A percentile compares a stretch with the other conserved stretches of the same genome.
phyloP scores from a whole-genome alignment of 139 green algal species.

The Pycnococcus provasolii region DNA sequence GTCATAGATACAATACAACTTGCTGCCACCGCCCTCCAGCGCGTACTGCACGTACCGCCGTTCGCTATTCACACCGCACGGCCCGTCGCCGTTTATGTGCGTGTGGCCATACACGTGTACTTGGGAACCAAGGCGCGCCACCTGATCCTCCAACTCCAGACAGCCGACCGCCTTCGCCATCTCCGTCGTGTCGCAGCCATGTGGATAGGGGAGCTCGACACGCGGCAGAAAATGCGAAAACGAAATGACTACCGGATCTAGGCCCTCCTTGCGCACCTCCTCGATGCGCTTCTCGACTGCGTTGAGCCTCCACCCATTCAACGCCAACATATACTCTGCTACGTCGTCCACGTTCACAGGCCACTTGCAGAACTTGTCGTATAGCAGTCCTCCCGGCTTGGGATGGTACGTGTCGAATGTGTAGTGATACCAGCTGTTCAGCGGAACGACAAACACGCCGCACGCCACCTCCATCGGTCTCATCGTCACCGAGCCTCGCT shows the following conservation, averaged over 20 bases:
- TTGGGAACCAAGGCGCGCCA: constrained; percentile 6
- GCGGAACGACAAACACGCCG: constrained; percentile 31
- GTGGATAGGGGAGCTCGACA: constrained; percentile 13
- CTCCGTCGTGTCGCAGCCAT: not conserved
- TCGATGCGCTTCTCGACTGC: not conserved
- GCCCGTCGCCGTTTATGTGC: constrained; percentile 14
- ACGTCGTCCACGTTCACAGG: constrained; percentile 12
- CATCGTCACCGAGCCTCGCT: not conserved
- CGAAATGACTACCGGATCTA: constrained; percentile 14
- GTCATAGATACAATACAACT: constrained; percentile 1
- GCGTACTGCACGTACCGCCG: constrained; percentile 18
- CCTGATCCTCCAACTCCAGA: constrained; percentile 21
- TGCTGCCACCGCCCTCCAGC: constrained; percentile 13
- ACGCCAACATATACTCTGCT: constrained; percentile 16
- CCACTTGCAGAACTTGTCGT: constrained; percentile 37
- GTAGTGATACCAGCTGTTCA: constrained; percentile 32
- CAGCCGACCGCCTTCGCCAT: constrained; percentile 23
- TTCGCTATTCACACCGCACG: not conserved
- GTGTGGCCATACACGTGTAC: constrained; percentile 26
- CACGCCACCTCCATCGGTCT: constrained; percentile 13
- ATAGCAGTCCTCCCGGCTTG: constrained; percentile 3
- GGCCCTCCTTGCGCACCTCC: not conserved
- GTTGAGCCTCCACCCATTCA: constrained; percentile 4
- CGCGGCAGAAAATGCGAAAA: constrained; percentile 40
- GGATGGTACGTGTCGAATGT: constrained; percentile 11